Percentiles rank a stretch among this genome's conserved stretches.
Conservation (phyloP, 192 early-diverging fungal genomes). For the Podila epigama region DNA sequence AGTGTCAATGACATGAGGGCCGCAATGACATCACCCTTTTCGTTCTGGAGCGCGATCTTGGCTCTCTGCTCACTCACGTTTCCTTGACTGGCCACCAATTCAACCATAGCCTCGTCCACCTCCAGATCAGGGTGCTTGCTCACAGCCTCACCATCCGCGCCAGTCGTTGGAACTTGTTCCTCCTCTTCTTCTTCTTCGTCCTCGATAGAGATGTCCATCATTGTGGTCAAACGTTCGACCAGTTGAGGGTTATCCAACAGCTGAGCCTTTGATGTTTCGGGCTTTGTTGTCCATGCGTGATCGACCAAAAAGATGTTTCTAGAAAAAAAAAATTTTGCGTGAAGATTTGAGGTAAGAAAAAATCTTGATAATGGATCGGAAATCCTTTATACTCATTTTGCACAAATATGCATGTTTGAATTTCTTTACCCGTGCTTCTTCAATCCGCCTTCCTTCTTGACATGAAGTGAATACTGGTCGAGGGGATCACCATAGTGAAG, state of each 20-base stretch:
- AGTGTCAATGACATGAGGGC: constrained; percentile 62
- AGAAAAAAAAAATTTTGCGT: neutral
- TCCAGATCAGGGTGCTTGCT: constrained; percentile 44
- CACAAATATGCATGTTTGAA: neutral
- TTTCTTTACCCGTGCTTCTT: constrained; percentile 56
- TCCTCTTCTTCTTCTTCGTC: constrained; percentile 47
- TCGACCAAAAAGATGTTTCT: constrained; percentile 75
- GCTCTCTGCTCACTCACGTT: constrained; percentile 61
- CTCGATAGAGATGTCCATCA: constrained; percentile 63
- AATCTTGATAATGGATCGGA: neutral
- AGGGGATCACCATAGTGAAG: constrained; percentile 59
- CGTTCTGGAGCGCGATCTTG: constrained; percentile 59
- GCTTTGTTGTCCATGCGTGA: constrained; percentile 76
- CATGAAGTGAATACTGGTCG: constrained; percentile 58
- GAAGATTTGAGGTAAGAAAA: neutral
- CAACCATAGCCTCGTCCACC: constrained; percentile 55
- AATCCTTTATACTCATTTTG: neutral
- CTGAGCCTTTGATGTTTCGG: constrained; percentile 59
- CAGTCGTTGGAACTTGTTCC: constrained; percentile 37
- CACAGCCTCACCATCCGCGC: neutral
- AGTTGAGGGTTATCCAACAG: constrained; percentile 60
- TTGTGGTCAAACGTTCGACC: constrained; percentile 66
- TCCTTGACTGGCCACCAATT: constrained; percentile 65
- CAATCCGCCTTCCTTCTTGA: constrained; percentile 51
- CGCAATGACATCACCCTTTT: constrained; percentile 65